Base-by-base conservation (phyloP, 1,284 basidiomycete species). In the Naganishia sp. region DNA sequence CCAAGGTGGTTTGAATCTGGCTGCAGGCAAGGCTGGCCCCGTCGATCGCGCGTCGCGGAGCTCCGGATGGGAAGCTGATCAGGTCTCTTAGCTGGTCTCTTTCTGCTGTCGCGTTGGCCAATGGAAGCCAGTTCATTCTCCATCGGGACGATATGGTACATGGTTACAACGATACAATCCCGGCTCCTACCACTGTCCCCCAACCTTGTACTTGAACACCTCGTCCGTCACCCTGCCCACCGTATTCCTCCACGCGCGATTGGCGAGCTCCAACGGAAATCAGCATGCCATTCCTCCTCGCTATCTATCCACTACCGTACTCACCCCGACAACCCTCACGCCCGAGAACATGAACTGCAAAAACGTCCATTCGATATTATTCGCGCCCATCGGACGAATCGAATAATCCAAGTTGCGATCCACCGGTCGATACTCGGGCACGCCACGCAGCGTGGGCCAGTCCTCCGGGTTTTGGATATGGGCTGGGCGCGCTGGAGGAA, bases 141-240 rank as follows among this genome's bases (percentile, higher is more conserved):
- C 36, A 39, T 10, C 36, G 10, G 4, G 10, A 39, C 36, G 36
- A 39, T 39, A 39, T 39, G 10, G 6, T 39, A 39, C 36, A 39
- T 3, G 13, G 36, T 13, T 39, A 39, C 36, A 39, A 39, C 36
- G 36, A 39, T 39, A 39, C 36, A 39, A 13, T 39, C 13, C 21
- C 36, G 13, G 28, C 15, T 39, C 18, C 49, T 63, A 68, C 68
- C 68, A 68, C 33, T 63, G 57, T 18, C 68, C 68, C 23, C 68
- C 68, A 18, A 68, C 60, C 49, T 63, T 63, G 60, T 66, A 68
- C 64, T 66, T 66, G 59, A 65, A 68, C 31, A 68, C 64, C 33
- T 55, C 55, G 42, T 68, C 68, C 16, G 64, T 66, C 25, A 65
- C 28, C 43, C 31, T 64, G 21, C 68, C 68, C 44, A 68, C 59